These are phyloP conservation scores for Leptographium flavum DNA, from an alignment of 2,329 filamentous ascomycete species.

Conservation along the genomic window DNA sequence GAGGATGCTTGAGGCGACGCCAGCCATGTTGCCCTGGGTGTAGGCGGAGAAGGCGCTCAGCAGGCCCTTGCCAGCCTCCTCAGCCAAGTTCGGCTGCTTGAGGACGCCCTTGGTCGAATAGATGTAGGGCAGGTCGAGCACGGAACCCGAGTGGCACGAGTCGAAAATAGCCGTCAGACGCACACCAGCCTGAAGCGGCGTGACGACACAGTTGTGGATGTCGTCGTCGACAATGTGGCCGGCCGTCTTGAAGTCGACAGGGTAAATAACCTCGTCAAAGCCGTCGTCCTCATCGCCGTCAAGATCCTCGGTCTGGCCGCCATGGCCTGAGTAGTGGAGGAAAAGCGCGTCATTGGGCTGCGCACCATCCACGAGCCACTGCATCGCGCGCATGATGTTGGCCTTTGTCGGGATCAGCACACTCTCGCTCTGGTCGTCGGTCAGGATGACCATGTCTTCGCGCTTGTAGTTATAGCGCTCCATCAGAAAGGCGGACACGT, in stretches of 20 bases:
- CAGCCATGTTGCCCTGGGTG: slow-evolving; percentile 66
- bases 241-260: slow-evolving; percentile 52
- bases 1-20: slow-evolving; percentile 69
- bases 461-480: slow-evolving; percentile 55
- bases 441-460: slow-evolving; percentile 69
- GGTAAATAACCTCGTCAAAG: slow-evolving; percentile 67
- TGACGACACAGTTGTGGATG: slow-evolving; percentile 66
- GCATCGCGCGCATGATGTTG: slow-evolving; percentile 62
- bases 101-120: slow-evolving; percentile 69
- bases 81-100: slow-evolving; percentile 70
- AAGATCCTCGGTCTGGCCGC: slow-evolving; percentile 58
- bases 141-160: slow-evolving; percentile 67
- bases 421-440: slow-evolving; percentile 58
- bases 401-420: slow-evolving; percentile 60
- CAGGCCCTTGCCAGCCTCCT: slow-evolving; percentile 61
- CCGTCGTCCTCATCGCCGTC: slow-evolving; percentile 69
- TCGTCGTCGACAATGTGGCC: slow-evolving; percentile 65
- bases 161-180: slow-evolving; percentile 74
- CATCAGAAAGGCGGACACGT: slow-evolving; percentile 58
- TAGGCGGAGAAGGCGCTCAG: slow-evolving; percentile 64
- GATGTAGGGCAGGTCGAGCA: slow-evolving; percentile 63
- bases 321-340: slow-evolving; percentile 65
- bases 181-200: slow-evolving; percentile 65
- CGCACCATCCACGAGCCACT: slow-evolving; percentile 59
- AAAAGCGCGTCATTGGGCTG: slow-evolving; percentile 64